These are phyloP conservation scores for Diophrys appendiculata DNA, from an alignment of 73 alveolate genomes.

Conservation along the genomic window DNA sequence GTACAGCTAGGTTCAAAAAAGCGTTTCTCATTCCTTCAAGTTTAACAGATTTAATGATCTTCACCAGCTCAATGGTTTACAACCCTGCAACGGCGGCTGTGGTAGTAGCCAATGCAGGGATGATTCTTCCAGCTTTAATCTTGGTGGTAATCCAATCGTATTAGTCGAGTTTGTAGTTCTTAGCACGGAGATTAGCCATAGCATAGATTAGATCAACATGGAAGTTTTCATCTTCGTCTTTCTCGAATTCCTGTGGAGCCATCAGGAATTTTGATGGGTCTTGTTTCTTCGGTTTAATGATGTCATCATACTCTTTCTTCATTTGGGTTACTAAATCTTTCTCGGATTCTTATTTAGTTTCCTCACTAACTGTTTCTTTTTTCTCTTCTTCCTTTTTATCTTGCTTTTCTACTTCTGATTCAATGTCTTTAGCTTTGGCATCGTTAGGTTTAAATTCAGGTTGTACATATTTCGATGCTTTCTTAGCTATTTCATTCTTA, in stretches of 20 bases:
- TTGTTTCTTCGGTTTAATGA: constrained; percentile 21
- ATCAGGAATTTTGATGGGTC: neutral
- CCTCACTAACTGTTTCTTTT: constrained; percentile 8
- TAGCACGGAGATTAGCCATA: constrained; percentile 89
- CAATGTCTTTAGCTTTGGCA: constrained; percentile 78
- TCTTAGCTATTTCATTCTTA: constrained; percentile 53
- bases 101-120: constrained; percentile 97
- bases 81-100: constrained; percentile 96
- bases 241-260: constrained; percentile 87
- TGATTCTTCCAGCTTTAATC: constrained; percentile 95
- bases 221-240: constrained; percentile 91
- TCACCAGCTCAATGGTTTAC: constrained; percentile 87
- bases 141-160: constrained; percentile 97
- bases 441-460: constrained; percentile 87
- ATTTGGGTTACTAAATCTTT: constrained; percentile 10
- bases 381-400: constrained; percentile 38
- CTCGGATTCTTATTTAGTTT: neutral
- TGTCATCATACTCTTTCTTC: constrained; percentile 62
- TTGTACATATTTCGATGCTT: constrained; percentile 25
- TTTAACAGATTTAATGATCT: constrained; percentile 67
- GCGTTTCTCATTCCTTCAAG: constrained; percentile 74
- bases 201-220: constrained; percentile 94
- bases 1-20: constrained; percentile 85
- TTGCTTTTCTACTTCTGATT: constrained; percentile 76
- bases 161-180: constrained; percentile 82